phyloP scores from a whole-genome alignment of 768 basidiomycete genomes.

The Psilocybe cubensis region DNA sequence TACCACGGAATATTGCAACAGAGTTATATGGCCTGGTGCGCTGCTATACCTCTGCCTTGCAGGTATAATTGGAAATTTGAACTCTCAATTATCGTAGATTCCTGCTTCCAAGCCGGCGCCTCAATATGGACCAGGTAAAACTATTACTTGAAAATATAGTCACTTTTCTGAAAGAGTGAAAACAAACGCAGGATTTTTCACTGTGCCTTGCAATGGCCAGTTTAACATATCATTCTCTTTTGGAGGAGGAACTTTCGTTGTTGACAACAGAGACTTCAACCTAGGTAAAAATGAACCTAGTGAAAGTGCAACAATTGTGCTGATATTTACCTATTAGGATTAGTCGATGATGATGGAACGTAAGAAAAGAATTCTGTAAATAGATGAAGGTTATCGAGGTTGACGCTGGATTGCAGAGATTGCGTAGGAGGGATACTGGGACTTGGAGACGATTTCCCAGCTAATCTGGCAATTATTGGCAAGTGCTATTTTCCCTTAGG shows the following conservation, averaged over 20 bases:
- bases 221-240: conserved; percentile 47
- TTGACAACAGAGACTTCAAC: conserved; percentile 58
- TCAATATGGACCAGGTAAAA: conserved; percentile 45
- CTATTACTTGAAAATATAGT: background rate
- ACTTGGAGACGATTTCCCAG: conserved; percentile 46
- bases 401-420: conserved; percentile 31
- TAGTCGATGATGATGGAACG: conserved; percentile 24
- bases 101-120: conserved; percentile 45
- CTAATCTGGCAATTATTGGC: conserved; percentile 63
- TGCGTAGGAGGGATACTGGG: conserved; percentile 62
- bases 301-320: background rate
- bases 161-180: background rate
- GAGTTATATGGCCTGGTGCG: conserved; percentile 51
- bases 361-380: conserved; percentile 14
- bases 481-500: conserved; percentile 10
- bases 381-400: background rate
- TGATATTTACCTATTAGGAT: conserved; percentile 20
- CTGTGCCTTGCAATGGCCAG: conserved; percentile 51
- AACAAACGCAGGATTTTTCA: conserved; percentile 48
- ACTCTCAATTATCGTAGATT: conserved; percentile 38
- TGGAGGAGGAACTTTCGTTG: conserved; percentile 39
- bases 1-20: conserved; percentile 45
- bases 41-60: background rate
- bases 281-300: conserved; percentile 38
- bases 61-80: background rate